Evolutionary conservation across 371 early-diverging fungal species (phyloP), one percentile per base, ranked within the genome.

Genomic region (Mucor saturninus): DNA sequence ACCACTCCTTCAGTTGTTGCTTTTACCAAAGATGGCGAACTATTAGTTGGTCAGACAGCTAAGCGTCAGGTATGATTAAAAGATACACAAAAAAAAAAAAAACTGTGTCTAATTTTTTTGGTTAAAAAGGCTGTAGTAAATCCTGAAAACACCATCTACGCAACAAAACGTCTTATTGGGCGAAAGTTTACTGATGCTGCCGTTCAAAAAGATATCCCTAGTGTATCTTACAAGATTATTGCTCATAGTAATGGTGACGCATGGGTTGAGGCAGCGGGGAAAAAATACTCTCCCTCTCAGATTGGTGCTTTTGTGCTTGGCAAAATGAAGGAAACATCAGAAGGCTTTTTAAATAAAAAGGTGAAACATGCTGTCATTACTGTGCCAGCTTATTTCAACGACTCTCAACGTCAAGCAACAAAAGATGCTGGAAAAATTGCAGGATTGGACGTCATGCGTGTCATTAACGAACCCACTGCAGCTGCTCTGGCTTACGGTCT

Each of bases 381-480:
- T 77, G 62, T 62, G 3, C 93, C 93, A 2, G 93, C 93, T 54
- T 93, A 93, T 77, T 93, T 93, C 66, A 91, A 91, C 66, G 99
- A 99, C 74, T 91, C 95, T 37, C 99, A 99, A 80, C 93, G 99
- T 73, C 98, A 99, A 77, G 99, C 98, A 10, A 99, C 99, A 68
- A 99, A 99, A 87, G 96, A 96, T 74, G 98, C 99, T 39, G 99
- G 97, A 56, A 86, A 86, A 32, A 95, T 98, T 76, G 93, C 99
- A 32, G 99, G 99, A 57, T 80, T 99, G 54, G 92, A 98, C 62
- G 98, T 98, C 11, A 80, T 98, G 59, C 92, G 99, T 74, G 95
- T 99, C 54, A 97, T 99, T 77, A 99, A 99, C 83, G 99, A 99
- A 72, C 99, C 99, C 45, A 99, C 99, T 2, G 99, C 99, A 14